phyloP scores from a whole-genome alignment of 176 grass and related monocot genomes.

The Melocanna baccifera region DNA sequence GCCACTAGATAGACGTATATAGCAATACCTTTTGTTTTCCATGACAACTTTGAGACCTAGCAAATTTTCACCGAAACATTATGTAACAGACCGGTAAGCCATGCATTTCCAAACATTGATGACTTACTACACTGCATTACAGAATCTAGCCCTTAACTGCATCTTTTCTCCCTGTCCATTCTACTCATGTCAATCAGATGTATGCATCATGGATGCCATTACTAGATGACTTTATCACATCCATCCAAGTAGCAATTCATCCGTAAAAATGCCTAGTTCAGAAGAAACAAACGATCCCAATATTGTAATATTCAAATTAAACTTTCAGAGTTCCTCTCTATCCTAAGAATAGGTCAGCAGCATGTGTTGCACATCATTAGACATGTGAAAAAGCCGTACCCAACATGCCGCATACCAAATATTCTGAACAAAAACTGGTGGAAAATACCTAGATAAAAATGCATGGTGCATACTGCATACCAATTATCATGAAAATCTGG shows the following conservation, averaged over 20 bases:
- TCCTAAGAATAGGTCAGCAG: neutral
- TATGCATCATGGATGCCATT: constrained; percentile 3
- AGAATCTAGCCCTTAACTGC: constrained; percentile 2
- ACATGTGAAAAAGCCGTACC: neutral
- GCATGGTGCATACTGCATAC: no score
- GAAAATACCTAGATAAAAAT: neutral
- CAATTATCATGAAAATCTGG: neutral
- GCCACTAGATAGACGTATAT: neutral
- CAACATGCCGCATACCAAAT: neutral
- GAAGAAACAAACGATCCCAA: neutral
- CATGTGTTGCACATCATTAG: neutral
- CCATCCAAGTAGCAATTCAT: neutral
- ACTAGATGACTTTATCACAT: constrained; percentile 1
- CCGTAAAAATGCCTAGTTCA: neutral
- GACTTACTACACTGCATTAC: neutral
- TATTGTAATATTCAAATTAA: neutral
- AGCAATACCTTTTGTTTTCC: neutral
- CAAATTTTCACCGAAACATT: neutral
- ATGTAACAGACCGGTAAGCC: neutral
- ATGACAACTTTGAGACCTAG: neutral
- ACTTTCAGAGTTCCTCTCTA: neutral
- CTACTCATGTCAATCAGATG: neutral
- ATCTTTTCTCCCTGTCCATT: neutral
- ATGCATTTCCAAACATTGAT: constrained; percentile 6
- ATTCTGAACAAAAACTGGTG: neutral